Percentiles rank a stretch among this genome's conserved stretches.
These are phyloP conservation scores for Ailanthus altissimus DNA, from an alignment of 345 rosid species.

Conservation along the genomic window DNA sequence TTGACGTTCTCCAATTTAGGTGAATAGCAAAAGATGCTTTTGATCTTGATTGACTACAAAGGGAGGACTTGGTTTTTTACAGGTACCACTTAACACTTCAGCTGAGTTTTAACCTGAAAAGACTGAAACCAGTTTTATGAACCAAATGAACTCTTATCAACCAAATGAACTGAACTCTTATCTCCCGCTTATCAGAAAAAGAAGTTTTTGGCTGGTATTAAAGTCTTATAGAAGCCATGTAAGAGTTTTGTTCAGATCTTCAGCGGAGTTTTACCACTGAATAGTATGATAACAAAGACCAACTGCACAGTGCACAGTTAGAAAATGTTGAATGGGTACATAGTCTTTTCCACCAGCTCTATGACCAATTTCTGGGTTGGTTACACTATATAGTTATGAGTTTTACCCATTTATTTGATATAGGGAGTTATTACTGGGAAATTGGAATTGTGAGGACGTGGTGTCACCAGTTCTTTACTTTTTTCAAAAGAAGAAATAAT, in stretches of 20 bases:
- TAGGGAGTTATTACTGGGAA: not conserved
- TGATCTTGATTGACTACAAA: not conserved
- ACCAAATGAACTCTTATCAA: not conserved
- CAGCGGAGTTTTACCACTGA: not conserved
- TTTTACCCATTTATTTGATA: not conserved
- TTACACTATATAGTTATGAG: not conserved
- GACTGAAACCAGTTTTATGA: not conserved
- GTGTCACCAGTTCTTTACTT: not conserved
- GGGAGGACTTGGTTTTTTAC: not conserved
- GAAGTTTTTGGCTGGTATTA: not conserved
- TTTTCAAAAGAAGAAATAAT: too few relatives aligned
- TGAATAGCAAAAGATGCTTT: constrained; percentile 10
- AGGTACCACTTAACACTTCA: not conserved
- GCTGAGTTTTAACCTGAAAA: not conserved
- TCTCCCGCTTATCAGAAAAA: not conserved
- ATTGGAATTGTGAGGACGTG: not conserved
- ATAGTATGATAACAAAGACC: not conserved
- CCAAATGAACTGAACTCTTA: too few relatives aligned
- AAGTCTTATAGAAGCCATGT: not conserved
- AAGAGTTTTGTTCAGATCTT: not conserved
- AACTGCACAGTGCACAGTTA: not conserved
- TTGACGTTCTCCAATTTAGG: constrained; percentile 43
- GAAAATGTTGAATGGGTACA: not conserved
- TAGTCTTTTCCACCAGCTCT: not conserved
- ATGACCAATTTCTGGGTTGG: not conserved